These are phyloP conservation scores for Amanita thiersii DNA, from an alignment of 768 basidiomycete species.

Conservation along the genomic window DNA sequence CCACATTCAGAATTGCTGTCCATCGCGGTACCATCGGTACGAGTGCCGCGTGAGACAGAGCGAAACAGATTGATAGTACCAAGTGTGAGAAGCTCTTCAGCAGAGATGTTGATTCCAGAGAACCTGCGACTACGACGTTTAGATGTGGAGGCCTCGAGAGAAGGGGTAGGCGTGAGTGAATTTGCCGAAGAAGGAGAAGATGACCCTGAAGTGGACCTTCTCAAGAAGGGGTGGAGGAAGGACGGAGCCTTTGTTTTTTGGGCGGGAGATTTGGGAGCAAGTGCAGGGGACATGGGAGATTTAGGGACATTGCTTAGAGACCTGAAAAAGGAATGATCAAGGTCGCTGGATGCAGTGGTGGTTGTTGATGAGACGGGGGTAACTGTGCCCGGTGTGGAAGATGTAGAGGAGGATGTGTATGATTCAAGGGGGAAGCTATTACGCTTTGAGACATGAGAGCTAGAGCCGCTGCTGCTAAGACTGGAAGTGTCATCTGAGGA, in stretches of 20 bases:
- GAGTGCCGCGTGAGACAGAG: slow-evolving; percentile 20
- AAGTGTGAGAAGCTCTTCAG: slow-evolving; percentile 28
- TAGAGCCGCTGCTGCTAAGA: slow-evolving; percentile 15
- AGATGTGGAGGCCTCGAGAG: slow-evolving; percentile 19
- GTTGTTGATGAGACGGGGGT: slow-evolving; percentile 13
- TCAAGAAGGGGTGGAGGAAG: slow-evolving; percentile 18
- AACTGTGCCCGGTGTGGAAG: slow-evolving; percentile 14
- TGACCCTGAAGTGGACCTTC: slow-evolving; percentile 16
- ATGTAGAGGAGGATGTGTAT: slow-evolving; percentile 17
- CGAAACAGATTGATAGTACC: slow-evolving; percentile 32
- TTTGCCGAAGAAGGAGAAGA: slow-evolving; percentile 22
- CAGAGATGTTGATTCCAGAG: slow-evolving; percentile 17
- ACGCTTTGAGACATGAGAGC: slow-evolving; percentile 14
- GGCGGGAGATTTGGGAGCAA: slow-evolving; percentile 17
- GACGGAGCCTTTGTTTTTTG: slow-evolving; percentile 19
- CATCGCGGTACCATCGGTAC: background rate
- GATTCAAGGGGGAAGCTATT: slow-evolving; percentile 14
- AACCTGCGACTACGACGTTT: slow-evolving; percentile 14
- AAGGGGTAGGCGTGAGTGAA: slow-evolving; percentile 30
- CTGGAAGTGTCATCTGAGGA: slow-evolving; percentile 11
- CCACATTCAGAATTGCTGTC: slow-evolving; percentile 12
- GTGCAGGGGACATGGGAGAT: slow-evolving; percentile 14
- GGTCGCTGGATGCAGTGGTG: slow-evolving; percentile 19
- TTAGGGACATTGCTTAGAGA: slow-evolving; percentile 9
- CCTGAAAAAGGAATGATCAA: slow-evolving; percentile 8